Percentiles rank a stretch among this genome's conserved stretches.
Conservation (phyloP, 495 filamentous ascomycete species). For the Recurvomyces mirabilis region DNA sequence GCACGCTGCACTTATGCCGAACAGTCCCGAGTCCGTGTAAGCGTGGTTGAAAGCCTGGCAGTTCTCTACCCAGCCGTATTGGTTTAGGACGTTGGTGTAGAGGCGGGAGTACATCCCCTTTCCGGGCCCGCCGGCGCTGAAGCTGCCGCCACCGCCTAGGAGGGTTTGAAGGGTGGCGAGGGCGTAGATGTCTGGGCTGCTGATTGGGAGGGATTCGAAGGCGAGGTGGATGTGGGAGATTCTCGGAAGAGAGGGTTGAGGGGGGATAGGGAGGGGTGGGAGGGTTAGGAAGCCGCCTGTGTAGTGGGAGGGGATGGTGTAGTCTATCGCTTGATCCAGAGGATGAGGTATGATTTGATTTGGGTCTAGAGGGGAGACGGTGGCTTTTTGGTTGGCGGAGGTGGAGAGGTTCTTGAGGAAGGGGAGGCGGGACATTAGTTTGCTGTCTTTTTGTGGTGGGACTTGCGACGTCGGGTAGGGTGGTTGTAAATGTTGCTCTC, state of each 20-base stretch:
- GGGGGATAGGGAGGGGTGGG: conserved; percentile 62
- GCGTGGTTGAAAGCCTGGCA: conserved; percentile 94
- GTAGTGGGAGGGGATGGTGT: conserved; percentile 59
- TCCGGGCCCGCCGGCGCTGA: conserved; percentile 92
- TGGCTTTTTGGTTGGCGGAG: conserved; percentile 49
- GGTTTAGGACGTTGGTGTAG: conserved; percentile 96
- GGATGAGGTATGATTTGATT: conserved; percentile 36
- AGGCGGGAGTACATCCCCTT: conserved; percentile 98
- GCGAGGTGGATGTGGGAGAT: conserved; percentile 88
- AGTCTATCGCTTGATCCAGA: conserved; percentile 39
- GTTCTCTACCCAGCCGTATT: conserved; percentile 90
- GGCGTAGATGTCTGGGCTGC: conserved; percentile 85
- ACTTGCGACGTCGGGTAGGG: conserved; percentile 29
- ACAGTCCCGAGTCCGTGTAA: conserved; percentile 90
- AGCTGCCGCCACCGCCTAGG: conserved; percentile 90
- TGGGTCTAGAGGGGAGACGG: conserved; percentile 36
- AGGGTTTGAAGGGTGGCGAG: conserved; percentile 94
- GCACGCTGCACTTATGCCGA: conserved; percentile 84
- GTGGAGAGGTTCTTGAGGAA: conserved; percentile 84
- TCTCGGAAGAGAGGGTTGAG: conserved; percentile 65
- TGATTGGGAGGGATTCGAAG: conserved; percentile 90
- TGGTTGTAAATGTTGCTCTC: conserved; percentile 22
- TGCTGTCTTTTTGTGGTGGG: conserved; percentile 39
- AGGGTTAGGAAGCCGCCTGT: conserved; percentile 87
- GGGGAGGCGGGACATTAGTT: conserved; percentile 73